A percentile compares a stretch with the other conserved stretches of the same genome.
Conservation (phyloP, 495 filamentous ascomycete genomes). For the Hypoxylon subgilvum region DNA sequence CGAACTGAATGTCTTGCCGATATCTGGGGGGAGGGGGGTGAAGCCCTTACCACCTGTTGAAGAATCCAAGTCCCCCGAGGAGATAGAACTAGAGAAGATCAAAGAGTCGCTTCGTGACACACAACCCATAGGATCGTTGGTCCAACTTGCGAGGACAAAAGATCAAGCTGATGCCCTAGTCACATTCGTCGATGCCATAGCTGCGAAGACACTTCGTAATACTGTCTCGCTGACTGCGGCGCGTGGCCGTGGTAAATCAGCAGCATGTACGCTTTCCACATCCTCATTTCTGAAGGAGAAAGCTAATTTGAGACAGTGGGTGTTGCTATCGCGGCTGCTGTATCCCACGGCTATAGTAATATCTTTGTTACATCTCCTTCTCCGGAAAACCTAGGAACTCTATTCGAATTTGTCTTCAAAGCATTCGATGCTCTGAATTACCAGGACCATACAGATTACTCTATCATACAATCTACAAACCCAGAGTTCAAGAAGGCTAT, state of each 20-base stretch:
- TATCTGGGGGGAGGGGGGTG: slow-evolving; percentile 94
- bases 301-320: slow-evolving; percentile 52
- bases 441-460: slow-evolving; percentile 93
- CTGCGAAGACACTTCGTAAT: slow-evolving; percentile 91
- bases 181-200: slow-evolving; percentile 94
- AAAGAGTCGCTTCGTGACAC: slow-evolving; percentile 86
- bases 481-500: slow-evolving; percentile 99
- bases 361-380: slow-evolving; percentile 99
- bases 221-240: slow-evolving; percentile 94
- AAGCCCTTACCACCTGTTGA: slow-evolving; percentile 79
- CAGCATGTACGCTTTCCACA: slow-evolving; percentile 55
- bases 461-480: slow-evolving; percentile 97
- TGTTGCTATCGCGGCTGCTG: slow-evolving; percentile 89
- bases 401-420: slow-evolving; percentile 99
- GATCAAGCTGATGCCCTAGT: slow-evolving; percentile 95
- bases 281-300: background rate
- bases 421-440: slow-evolving; percentile 95
- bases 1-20: slow-evolving; percentile 95
- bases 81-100: slow-evolving; percentile 80
- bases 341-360: slow-evolving; percentile 97
- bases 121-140: slow-evolving; percentile 81
- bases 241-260: slow-evolving; percentile 95
- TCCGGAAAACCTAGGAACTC: slow-evolving; percentile 96
- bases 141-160: slow-evolving; percentile 83
- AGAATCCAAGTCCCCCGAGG: slow-evolving; percentile 66